Evolutionary conservation across 2,329 filamentous ascomycete species (phyloP), one percentile per base, ranked within the genome.

Genomic region (Trichophyton schoenleinii): DNA sequence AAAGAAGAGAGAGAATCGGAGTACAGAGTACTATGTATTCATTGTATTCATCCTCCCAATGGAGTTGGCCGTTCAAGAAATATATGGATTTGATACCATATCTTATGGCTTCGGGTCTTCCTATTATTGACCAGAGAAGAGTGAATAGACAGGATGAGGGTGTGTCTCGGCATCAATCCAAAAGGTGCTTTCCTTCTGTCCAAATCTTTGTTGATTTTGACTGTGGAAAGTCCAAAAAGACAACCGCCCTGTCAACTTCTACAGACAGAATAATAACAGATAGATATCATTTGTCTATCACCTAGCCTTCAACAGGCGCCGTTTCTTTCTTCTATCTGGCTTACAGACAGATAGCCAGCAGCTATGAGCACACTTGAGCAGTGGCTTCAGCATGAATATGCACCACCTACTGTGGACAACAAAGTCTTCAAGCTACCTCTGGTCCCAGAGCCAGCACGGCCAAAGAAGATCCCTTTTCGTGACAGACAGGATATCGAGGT

Each of bases 341-440:
- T 8, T 53, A 31, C 15, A 36, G n/a, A 20, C 8, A n/a, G 8
- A 20, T 25, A 34, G 34, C 3, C 52, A 55, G 28, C n/a, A 28
- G 7, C n/a, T 3, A 52, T 55, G 52, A 55, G 34, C 15, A 55
- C 36, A 28, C 22, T 55, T 55, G 52, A 55, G 9, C 52, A 55
- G 52, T 55, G 52, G 52, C 52, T 55, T 55, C 52, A 55, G 34
- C 20, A 55, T 20, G 52, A 55, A 55, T 55, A 55, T 36, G 52
- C 52, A 8, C 52, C 52, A 7, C 52, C 52, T 8, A 55, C 52
- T 7, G 28, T 55, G 6, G 52, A 55, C 13, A 55, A 55, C 28
- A 36, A 55, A 31, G 52, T 55, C 52, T 55, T 55, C n/a, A 55
- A 55, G 52, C 15, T 55, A 11, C 52, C 52, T 36, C 52, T 55